Evolutionary conservation across 225 moss, liverwort and hornwort species (phyloP).

Genomic region (Antitrichia curtipendula): DNA sequence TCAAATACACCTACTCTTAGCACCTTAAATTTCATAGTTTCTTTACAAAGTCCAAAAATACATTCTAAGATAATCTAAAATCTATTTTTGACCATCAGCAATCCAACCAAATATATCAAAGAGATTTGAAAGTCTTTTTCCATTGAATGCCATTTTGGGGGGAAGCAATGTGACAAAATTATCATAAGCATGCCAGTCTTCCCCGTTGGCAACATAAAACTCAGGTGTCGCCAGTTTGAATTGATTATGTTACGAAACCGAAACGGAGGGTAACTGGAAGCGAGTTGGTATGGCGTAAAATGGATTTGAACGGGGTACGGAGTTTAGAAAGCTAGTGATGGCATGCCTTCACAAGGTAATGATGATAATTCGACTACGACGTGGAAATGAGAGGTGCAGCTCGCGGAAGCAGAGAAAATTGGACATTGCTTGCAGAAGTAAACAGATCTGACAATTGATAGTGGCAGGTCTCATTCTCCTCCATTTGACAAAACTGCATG

Average conservation of each 20-base stretch:
- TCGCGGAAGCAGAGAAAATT: neutral
- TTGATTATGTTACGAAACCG: neutral
- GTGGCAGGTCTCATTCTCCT: neutral
- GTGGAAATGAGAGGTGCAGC: too few species aligned
- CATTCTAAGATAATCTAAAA: neutral
- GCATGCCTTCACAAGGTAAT: neutral
- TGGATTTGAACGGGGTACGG: accelerated
- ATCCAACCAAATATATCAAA: neutral
- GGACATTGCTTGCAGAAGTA: neutral
- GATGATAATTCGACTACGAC: neutral
- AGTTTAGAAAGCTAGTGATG: neutral
- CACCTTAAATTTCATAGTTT: too few species aligned
- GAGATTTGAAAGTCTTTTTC: neutral
- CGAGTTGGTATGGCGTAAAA: neutral
- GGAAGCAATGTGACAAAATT: neutral
- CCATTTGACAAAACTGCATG: neutral
- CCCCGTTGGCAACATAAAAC: too few species aligned
- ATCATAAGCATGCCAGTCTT: too few species aligned
- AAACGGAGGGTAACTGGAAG: neutral
- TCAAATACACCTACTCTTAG: neutral
- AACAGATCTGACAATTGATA: too few species aligned
- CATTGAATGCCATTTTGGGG: neutral
- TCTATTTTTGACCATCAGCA: neutral
- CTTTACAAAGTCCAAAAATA: accelerated
- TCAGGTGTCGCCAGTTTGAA: neutral